Evolutionary conservation across 306 rosid genomes (phyloP), one percentile per base, ranked within the genome.

Genomic region (Chamaecrista fasciculata): DNA sequence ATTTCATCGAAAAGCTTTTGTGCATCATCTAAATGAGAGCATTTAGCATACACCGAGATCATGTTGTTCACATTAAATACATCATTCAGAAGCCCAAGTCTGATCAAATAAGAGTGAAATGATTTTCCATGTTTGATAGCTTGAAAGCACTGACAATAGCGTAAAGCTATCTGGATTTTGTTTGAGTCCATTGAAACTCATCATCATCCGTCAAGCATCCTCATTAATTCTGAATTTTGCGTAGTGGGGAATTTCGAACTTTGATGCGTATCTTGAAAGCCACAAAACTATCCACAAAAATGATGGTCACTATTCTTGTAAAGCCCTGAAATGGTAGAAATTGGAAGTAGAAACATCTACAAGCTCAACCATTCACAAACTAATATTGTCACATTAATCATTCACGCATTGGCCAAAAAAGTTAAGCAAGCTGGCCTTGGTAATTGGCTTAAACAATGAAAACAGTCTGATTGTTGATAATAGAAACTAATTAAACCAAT

Each of bases 1-100:
- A 88, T 83, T 79, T 90, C 94, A 53, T 90, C 96, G 61, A 93
- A 93, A 67, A 88, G 67, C 73, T 53, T 80, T 46, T 71, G 78
- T 51, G 92, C 96, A 28, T 84, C 87, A 5, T 67, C 26, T 7
- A 82, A 53, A 69, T 39, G 58, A 25, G 58, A 62, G 64, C 81
- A 79, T 2, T 76, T 79, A 0, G 42, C 68, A 3, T 93, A 86
- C 78, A 83, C 69, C 7, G 89, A 81, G 16, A 90, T 82, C 74
- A 86, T 65, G 65, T 85, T 90, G 49, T 88, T 88, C 4, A 86
- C 75, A 57, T 85, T 66, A 66, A 86, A 93, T 18, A 79, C 66
- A 21, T 86, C 74, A 64, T 63, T 82, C n/a, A 49, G 50, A 33
- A 77, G 49, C 44, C 96, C 94, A 39, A 80, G 61, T 79, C 80